Percentiles rank a stretch among this genome's conserved stretches.
Conservation (phyloP, 306 rosid species). For the Quercus agrifolia region DNA sequence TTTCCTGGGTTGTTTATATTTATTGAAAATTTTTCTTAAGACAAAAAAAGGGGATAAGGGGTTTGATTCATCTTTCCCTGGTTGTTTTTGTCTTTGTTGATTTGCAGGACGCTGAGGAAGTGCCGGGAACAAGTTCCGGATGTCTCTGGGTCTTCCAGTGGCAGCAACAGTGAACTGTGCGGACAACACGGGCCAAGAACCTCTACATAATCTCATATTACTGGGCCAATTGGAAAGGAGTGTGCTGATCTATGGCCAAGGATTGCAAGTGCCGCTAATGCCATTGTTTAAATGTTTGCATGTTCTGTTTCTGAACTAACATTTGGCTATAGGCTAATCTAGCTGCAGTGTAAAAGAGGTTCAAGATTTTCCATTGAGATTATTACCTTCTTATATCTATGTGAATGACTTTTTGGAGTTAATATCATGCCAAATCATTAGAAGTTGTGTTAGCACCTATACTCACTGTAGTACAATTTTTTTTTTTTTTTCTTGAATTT, state of each 20-base stretch:
- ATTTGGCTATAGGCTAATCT: neutral
- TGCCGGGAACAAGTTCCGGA: conserved; percentile 89
- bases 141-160: conserved; percentile 96
- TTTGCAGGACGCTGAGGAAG: conserved; percentile 76
- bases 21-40: neutral
- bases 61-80: neutral
- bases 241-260: conserved; percentile 97
- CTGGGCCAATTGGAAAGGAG: conserved; percentile 88
- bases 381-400: neutral
- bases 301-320: neutral
- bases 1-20: no score
- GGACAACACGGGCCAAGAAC: conserved; percentile 92
- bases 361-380: neutral
- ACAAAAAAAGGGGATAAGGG: neutral
- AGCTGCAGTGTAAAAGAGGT: neutral
- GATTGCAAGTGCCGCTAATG: conserved; percentile 94
- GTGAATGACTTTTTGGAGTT: neutral
- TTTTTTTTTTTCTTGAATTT: no score
- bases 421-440: neutral
- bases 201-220: conserved; percentile 78
- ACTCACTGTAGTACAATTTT: no score
- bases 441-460: neutral
- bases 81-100: neutral
- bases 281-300: conserved; percentile 48
- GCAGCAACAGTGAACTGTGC: conserved; percentile 96